These are phyloP conservation scores for Moesziomyces globuligerus DNA, from an alignment of 1,284 basidiomycete species.

Conservation along the genomic window DNA sequence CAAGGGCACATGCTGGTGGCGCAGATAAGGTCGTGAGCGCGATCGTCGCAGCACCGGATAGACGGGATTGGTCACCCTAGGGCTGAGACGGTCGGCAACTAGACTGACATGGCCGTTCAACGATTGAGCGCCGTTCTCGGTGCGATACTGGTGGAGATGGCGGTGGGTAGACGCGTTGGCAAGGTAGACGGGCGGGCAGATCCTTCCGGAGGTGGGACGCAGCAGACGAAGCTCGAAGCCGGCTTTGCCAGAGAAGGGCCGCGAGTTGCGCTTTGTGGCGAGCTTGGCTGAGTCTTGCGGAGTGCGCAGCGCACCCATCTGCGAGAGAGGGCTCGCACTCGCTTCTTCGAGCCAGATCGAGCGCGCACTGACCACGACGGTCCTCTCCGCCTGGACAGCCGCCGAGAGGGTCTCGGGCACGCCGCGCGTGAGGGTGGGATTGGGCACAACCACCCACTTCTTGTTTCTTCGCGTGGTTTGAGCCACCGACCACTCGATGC, in stretches of 20 bases:
- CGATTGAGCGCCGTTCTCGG: constrained; percentile 1
- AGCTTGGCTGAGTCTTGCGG: neutral
- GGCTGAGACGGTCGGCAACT: neutral
- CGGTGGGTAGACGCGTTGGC: constrained; percentile 53
- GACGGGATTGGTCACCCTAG: constrained; percentile 4
- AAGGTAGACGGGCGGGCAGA: constrained; percentile 36
- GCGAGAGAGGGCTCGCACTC: no score
- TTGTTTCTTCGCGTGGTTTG: constrained; percentile 42
- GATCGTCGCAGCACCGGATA: constrained; percentile 35
- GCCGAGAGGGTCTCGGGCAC: constrained; percentile 2
- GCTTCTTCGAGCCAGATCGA: constrained; percentile 26
- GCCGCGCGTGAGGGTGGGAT: constrained; percentile 25
- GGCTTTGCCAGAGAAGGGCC: constrained; percentile 48
- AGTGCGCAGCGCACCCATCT: neutral
- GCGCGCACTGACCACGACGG: constrained; percentile 51
- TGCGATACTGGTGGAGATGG: constrained; percentile 22
- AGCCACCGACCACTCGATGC: constrained; percentile 50
- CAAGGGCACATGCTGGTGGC: constrained; percentile 17
- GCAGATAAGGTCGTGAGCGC: constrained; percentile 42
- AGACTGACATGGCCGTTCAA: neutral
- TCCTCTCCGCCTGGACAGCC: constrained; percentile 33
- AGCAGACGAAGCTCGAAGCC: constrained; percentile 52
- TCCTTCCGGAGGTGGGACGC: constrained; percentile 28
- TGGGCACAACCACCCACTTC: constrained; percentile 59
- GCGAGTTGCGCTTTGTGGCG: constrained; percentile 10